Conservation (phyloP, 1,284 basidiomycete genomes). For the Naganishia sp. region DNA sequence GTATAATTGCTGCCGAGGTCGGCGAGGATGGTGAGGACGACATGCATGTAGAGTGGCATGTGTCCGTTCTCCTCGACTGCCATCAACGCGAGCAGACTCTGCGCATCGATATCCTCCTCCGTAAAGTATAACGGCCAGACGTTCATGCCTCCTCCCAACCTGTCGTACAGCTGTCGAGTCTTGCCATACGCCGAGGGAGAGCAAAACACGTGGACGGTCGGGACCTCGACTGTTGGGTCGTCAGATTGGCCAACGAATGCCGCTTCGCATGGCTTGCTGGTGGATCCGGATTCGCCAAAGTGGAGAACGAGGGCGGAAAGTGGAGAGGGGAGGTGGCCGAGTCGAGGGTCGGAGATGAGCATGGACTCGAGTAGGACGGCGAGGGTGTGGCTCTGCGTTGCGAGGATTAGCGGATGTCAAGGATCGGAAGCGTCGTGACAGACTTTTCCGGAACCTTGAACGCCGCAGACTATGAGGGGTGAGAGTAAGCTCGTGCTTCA, state of each 20-base stretch:
- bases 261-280: constrained; percentile 64
- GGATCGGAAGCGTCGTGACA: neutral
- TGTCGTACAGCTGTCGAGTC: constrained; percentile 62
- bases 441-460: constrained; percentile 67
- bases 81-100: constrained; percentile 69
- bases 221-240: constrained; percentile 54
- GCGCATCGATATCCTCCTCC: constrained; percentile 66
- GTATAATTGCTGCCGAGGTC: constrained; percentile 59
- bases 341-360: constrained; percentile 59
- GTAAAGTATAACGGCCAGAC: constrained; percentile 63
- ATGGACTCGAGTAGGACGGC: constrained; percentile 67
- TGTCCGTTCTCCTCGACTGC: constrained; percentile 62
- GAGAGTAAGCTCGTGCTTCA: neutral
- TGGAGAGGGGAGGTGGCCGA: constrained; percentile 60
- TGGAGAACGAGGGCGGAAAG: constrained; percentile 67
- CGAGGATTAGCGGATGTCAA: neutral
- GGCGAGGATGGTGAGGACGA: constrained; percentile 61
- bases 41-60: constrained; percentile 67
- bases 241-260: constrained; percentile 61
- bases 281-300: constrained; percentile 65
- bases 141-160: constrained; percentile 57
- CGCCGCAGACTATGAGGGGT: constrained; percentile 59
- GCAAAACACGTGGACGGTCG: constrained; percentile 63
- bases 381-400: constrained; percentile 60
- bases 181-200: constrained; percentile 64